phyloP scores from a whole-genome alignment of 73 alveolate species.

The Paramecium caudatum region DNA sequence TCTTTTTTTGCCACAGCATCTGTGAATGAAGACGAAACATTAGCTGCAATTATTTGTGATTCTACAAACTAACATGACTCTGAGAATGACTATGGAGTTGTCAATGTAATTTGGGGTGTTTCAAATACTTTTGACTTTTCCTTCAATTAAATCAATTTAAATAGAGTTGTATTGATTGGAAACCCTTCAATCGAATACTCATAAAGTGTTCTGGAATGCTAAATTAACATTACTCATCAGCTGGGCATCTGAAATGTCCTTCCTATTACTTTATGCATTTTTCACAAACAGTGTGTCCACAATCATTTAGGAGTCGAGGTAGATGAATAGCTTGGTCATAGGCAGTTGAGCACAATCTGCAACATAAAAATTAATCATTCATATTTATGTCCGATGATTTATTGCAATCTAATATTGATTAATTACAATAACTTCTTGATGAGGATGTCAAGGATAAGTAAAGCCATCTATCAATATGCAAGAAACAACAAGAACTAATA shows the following conservation, averaged over 20 bases:
- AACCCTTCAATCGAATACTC: conserved; percentile 16
- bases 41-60: too few species aligned
- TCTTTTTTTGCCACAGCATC: background rate
- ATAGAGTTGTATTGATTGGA: conserved; percentile 36
- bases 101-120: background rate
- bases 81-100: too few species aligned
- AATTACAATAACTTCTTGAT: background rate
- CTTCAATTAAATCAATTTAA: background rate
- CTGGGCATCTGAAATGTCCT: conserved; percentile 35
- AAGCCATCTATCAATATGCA: background rate
- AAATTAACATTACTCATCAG: conserved; percentile 55
- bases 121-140: background rate
- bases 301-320: conserved; percentile 16
- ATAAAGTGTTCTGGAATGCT: conserved; percentile 13
- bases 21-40: background rate
- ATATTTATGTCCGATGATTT: conserved; percentile 38
- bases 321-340: background rate
- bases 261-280: conserved; percentile 14
- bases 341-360: conserved; percentile 18
- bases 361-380: background rate
- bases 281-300: conserved; percentile 55
- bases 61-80: too few species aligned
- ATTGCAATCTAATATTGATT: conserved; percentile 39
- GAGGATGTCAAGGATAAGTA: conserved; percentile 33
- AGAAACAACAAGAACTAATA: conserved; percentile 7